Evolutionary conservation across 1,284 basidiomycete species (phyloP).

Genomic region (Malassezia japonica): DNA sequence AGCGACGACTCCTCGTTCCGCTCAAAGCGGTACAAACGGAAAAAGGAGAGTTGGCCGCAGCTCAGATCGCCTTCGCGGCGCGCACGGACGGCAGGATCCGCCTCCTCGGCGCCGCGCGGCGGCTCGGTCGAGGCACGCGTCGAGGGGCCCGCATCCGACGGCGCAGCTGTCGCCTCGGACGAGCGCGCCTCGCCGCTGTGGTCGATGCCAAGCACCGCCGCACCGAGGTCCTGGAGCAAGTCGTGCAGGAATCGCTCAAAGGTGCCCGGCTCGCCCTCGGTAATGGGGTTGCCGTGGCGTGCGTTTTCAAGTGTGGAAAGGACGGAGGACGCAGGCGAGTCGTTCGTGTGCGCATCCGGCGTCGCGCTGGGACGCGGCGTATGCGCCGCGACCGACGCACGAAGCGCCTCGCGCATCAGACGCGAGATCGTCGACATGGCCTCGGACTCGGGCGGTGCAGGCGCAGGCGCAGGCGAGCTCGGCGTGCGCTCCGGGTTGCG

Average conservation of each 20-base stretch:
- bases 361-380: neutral
- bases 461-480: too few relatives aligned
- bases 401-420: slow-evolving; percentile 18
- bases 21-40: slow-evolving; percentile 42
- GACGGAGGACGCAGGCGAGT: neutral
- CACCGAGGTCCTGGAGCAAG: slow-evolving; percentile 28
- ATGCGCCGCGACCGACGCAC: neutral
- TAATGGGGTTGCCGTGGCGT: slow-evolving; percentile 21
- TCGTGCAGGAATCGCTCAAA: slow-evolving; percentile 38
- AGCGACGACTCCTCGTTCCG: slow-evolving; percentile 23
- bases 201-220: slow-evolving; percentile 25
- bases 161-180: slow-evolving; percentile 19
- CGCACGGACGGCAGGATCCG: slow-evolving; percentile 17
- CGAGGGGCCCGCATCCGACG: slow-evolving; percentile 19
- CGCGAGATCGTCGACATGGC: slow-evolving; percentile 15
- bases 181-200: slow-evolving; percentile 9
- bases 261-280: slow-evolving; percentile 30
- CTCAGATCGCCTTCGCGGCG: slow-evolving; percentile 31
- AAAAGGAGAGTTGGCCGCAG: slow-evolving; percentile 39
- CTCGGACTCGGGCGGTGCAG: slow-evolving; percentile 4
- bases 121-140: neutral
- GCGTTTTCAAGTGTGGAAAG: slow-evolving; percentile 21
- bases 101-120: neutral
- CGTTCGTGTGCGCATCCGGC: neutral
- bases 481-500: neutral